phyloP scores from a whole-genome alignment of 2,329 filamentous ascomycete genomes.

The Arthrobotrys musiformis region DNA sequence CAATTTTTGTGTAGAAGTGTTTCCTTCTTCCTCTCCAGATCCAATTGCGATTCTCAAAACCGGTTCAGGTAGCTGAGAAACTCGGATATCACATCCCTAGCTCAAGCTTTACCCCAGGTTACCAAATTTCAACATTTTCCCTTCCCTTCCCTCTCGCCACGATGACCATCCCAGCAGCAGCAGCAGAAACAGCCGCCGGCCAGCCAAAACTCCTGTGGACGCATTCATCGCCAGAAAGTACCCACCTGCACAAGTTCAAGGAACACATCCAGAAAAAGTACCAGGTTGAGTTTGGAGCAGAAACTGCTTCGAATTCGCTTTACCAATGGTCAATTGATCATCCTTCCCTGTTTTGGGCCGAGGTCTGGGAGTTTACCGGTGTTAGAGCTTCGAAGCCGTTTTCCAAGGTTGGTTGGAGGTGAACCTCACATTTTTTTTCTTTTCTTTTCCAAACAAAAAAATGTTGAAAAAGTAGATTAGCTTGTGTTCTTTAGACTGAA shows the following conservation, averaged over 20 bases:
- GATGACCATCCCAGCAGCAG: slow-evolving; percentile 42
- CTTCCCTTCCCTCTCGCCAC: too few species aligned
- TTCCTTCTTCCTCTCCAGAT: too few species aligned
- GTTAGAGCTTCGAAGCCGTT: slow-evolving; percentile 75
- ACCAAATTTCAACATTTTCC: background rate
- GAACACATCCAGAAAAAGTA: slow-evolving; percentile 57
- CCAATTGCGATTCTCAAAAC: background rate
- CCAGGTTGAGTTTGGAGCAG: slow-evolving; percentile 73
- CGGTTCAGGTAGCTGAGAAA: too few species aligned
- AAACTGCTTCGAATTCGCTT: slow-evolving; percentile 73
- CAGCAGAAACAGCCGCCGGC: too few species aligned
- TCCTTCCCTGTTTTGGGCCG: slow-evolving; percentile 81
- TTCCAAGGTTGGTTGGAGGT: slow-evolving; percentile 67
- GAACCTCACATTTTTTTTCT: slow-evolving; percentile 27
- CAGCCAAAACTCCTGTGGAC: slow-evolving; percentile 56
- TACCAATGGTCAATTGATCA: slow-evolving; percentile 86
- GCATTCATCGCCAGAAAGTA: slow-evolving; percentile 57
- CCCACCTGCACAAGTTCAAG: slow-evolving; percentile 58
- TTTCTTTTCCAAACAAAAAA: slow-evolving; percentile 1
- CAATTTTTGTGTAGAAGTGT: background rate
- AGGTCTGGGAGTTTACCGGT: slow-evolving; percentile 84
- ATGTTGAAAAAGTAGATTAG: background rate
- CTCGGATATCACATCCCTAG: background rate
- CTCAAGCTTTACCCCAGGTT: slow-evolving; percentile 6
- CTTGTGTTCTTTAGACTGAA: background rate